Percentiles rank a stretch among this genome's conserved stretches.
Conservation (phyloP, 768 basidiomycete species). For the Agrocybe praecox region DNA sequence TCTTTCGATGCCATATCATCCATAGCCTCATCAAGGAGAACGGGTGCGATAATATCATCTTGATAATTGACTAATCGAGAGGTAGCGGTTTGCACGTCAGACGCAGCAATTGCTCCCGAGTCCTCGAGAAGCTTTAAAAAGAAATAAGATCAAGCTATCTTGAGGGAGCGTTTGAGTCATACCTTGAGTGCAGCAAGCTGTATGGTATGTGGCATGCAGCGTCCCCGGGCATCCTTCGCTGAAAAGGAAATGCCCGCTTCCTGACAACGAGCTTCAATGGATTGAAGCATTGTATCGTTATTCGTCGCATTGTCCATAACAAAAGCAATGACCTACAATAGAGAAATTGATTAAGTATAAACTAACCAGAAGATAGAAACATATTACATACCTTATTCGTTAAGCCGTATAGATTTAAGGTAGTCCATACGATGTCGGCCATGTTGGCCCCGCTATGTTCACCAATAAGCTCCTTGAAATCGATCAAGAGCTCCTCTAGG, state of each 20-base stretch:
- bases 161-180: too few species aligned
- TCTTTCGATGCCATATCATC: neutral
- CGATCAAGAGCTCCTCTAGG: constrained; percentile 35
- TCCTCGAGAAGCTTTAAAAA: too few species aligned
- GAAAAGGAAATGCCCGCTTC: constrained; percentile 23
- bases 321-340: constrained; percentile 28
- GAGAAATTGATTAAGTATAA: neutral
- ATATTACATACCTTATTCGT: neutral
- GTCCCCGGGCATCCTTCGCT: constrained; percentile 22
- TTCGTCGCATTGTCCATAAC: constrained; percentile 38
- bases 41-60: too few species aligned
- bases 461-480: constrained; percentile 35
- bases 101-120: too few species aligned
- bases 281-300: constrained; percentile 32
- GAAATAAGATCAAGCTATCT: too few species aligned
- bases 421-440: constrained; percentile 32
- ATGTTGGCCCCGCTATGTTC: constrained; percentile 36
- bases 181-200: constrained; percentile 30
- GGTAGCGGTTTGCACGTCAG: too few species aligned
- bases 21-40: too few species aligned
- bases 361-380: neutral
- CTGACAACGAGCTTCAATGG: constrained; percentile 14
- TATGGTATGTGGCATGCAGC: constrained; percentile 40
- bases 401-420: constrained; percentile 22
- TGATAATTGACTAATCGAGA: too few species aligned